Evolutionary conservation across 2,329 filamentous ascomycete genomes (phyloP).

Genomic region (Exutisphaerella laricina): DNA sequence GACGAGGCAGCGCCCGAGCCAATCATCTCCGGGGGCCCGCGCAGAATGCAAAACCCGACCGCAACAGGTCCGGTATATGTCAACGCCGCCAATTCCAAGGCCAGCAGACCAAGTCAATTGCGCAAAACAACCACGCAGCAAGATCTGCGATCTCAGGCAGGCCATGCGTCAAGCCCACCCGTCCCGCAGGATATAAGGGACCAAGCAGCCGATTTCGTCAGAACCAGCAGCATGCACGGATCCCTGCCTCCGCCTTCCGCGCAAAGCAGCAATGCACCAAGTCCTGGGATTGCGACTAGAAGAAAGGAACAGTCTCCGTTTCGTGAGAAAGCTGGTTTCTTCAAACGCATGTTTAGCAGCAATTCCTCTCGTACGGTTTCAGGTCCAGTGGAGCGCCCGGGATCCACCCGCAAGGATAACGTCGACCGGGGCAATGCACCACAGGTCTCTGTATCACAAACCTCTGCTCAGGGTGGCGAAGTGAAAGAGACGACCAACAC

Average conservation of each 20-base stretch:
- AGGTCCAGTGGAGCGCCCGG: slow-evolving; percentile 16
- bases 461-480: slow-evolving; percentile 10
- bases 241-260: slow-evolving; percentile 42
- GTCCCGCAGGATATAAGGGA: slow-evolving; percentile 40
- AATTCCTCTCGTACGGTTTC: slow-evolving; percentile 23
- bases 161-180: slow-evolving; percentile 16
- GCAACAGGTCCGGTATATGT: slow-evolving; percentile 34
- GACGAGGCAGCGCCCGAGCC: slow-evolving; percentile 82
- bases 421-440: slow-evolving; percentile 17
- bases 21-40: slow-evolving; percentile 73
- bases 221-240: slow-evolving; percentile 39
- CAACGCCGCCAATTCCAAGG: slow-evolving; percentile 21
- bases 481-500: not conserved
- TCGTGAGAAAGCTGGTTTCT: slow-evolving; percentile 71
- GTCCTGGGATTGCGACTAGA: slow-evolving; percentile 38
- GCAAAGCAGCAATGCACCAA: slow-evolving; percentile 47
- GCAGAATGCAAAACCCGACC: slow-evolving; percentile 44
- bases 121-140: slow-evolving; percentile 32
- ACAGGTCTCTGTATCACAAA: slow-evolving; percentile 16
- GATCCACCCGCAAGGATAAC: slow-evolving; percentile 9
- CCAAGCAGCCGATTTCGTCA: slow-evolving; percentile 46
- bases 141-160: slow-evolving; percentile 25
- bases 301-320: slow-evolving; percentile 24
- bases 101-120: slow-evolving; percentile 22
- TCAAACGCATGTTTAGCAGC: slow-evolving; percentile 77